phyloP scores from a whole-genome alignment of 164 flowering plant species.

The Amborella trichopoda region DNA sequence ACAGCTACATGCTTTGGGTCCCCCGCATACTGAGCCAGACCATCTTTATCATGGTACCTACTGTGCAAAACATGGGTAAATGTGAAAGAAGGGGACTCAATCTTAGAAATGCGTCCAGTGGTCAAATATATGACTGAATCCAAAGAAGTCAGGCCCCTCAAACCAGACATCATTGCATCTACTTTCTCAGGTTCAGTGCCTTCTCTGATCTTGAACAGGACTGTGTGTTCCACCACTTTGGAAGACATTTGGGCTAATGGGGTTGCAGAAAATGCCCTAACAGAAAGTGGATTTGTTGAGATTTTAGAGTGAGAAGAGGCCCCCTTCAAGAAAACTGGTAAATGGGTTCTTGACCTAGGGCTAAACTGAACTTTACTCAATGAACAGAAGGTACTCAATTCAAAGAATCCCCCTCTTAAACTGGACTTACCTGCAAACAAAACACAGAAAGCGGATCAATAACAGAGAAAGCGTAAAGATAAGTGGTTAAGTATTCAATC shows the following conservation, averaged over 20 bases:
- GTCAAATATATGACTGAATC: constrained; percentile 37
- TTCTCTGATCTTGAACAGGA: constrained; percentile 56
- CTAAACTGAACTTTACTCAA: no score
- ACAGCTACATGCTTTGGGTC: constrained; percentile 41
- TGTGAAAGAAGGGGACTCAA: constrained; percentile 18
- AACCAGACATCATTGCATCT: constrained; percentile 33
- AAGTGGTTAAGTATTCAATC: no score
- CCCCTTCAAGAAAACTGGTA: no score
- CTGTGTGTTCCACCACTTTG: constrained; percentile 44
- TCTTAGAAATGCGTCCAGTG: constrained; percentile 35
- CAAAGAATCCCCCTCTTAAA: no score
- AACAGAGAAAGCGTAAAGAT: no score
- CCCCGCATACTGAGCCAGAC: constrained; percentile 27
- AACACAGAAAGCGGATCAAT: no score
- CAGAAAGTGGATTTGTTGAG: no score
- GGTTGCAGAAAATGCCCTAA: neutral
- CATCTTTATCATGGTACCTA: constrained; percentile 42
- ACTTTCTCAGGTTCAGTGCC: constrained; percentile 25
- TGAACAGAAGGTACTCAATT: no score
- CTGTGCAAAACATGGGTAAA: constrained; percentile 67
- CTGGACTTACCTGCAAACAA: no score
- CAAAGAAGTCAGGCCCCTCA: constrained; percentile 35
- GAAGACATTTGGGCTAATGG: constrained; percentile 7
- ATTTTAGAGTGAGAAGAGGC: neutral
- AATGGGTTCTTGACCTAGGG: no score